Evolutionary conservation across 2,329 filamentous ascomycete genomes (phyloP).

Genomic region (Colletotrichum chrysophilum): DNA sequence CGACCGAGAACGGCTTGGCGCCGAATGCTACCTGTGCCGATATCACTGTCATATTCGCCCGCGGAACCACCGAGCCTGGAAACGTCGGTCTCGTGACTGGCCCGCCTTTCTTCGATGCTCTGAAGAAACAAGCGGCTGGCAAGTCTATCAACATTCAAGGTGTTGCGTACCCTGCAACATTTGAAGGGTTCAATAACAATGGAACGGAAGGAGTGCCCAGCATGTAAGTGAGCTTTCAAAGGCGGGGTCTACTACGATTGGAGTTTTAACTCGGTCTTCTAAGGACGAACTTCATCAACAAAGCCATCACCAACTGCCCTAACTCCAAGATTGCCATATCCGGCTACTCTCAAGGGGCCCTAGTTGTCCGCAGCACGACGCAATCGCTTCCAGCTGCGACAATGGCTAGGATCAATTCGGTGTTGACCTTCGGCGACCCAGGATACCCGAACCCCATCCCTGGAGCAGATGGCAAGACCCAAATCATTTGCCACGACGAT

Average conservation of each 20-base stretch:
- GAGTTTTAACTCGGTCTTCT: not conserved
- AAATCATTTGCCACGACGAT: conserved; percentile 27
- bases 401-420: conserved; percentile 30
- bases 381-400: conserved; percentile 23
- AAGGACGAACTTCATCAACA: conserved; percentile 36
- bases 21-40: conserved; percentile 27
- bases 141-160: conserved; percentile 27
- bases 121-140: conserved; percentile 13
- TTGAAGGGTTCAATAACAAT: conserved; percentile 29
- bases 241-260: rapidly evolving
- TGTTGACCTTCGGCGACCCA: conserved; percentile 35
- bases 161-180: conserved; percentile 30
- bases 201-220: conserved; percentile 23
- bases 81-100: conserved; percentile 30
- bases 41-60: conserved; percentile 32
- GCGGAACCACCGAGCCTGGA: conserved; percentile 33
- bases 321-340: conserved; percentile 27
- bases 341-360: conserved; percentile 33
- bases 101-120: conserved; percentile 27
- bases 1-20: conserved; percentile 3
- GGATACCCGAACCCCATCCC: conserved; percentile 23
- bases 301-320: conserved; percentile 32
- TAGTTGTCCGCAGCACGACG: conserved; percentile 30
- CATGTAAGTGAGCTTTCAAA: conserved; percentile 23
- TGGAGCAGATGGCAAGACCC: conserved; percentile 20